Conservation (phyloP, 208 protist species). For the Leishmania tropica region DNA sequence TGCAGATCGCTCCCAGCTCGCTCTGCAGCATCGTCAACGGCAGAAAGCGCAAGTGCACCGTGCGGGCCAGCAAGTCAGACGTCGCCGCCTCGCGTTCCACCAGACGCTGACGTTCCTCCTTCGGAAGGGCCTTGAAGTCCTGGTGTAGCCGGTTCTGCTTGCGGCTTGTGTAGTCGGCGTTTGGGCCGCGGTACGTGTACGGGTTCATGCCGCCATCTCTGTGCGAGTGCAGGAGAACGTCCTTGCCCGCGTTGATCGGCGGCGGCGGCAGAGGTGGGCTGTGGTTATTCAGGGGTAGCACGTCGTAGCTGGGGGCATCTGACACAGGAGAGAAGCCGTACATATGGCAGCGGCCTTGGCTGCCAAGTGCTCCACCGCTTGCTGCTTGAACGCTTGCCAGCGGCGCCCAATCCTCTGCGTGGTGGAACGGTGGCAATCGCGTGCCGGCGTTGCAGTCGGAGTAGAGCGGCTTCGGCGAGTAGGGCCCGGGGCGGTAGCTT, state of each 20-base stretch:
- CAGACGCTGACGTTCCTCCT: slow-evolving; percentile 51
- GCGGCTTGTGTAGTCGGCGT: slow-evolving; percentile 27
- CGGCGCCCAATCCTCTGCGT: slow-evolving; percentile 15
- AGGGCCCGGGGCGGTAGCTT: neutral
- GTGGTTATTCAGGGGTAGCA: slow-evolving; percentile 1
- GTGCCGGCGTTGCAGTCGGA: neutral
- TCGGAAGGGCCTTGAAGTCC: slow-evolving; percentile 73
- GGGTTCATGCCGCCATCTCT: slow-evolving; percentile 12
- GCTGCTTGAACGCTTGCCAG: neutral
- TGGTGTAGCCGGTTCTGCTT: slow-evolving; percentile 47
- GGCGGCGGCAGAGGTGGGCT: slow-evolving; percentile 8
- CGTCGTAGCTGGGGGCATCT: slow-evolving; percentile 19
- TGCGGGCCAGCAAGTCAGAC: slow-evolving; percentile 61
- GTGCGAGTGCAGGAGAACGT: slow-evolving; percentile 4
- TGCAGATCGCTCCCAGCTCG: slow-evolving; percentile 61
- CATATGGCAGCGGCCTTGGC: neutral
- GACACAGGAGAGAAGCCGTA: slow-evolving; percentile 7
- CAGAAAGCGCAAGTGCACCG: slow-evolving; percentile 72
- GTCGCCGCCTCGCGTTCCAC: slow-evolving; percentile 47
- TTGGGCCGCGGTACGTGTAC: slow-evolving; percentile 43
- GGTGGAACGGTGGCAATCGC: neutral
- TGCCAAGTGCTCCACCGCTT: neutral
- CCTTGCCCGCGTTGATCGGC: neutral
- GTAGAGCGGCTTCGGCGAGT: slow-evolving; percentile 15
- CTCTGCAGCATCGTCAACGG: slow-evolving; percentile 61